Evolutionary conservation across 2,329 filamentous ascomycete species (phyloP), one percentile per base, ranked within the genome.

Genomic region (Diaporthe sp.): DNA sequence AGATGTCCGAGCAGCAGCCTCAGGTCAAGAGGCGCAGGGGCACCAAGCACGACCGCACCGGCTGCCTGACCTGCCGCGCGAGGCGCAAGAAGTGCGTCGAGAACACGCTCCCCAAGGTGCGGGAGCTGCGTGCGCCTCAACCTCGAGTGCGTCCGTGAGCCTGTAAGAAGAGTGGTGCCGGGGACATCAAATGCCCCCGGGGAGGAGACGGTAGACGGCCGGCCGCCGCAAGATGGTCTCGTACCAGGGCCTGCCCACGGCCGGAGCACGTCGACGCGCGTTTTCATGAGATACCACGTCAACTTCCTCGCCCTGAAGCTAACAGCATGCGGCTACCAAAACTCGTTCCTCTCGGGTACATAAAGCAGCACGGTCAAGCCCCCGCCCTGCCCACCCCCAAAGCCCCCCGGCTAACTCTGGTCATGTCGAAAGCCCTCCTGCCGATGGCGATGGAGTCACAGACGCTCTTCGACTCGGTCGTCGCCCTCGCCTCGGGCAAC

Each of bases 61-160:
- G 57, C 57, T 59, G 57, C 57, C 2, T 59, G 57, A 59, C 31
- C 31, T 59, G 57, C 31, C 57, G 57, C 31, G 57, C 57, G 3
- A 37, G 57, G 10, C 57, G 57, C 34, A 61, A 59, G 57, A 59
- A 61, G 34, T 61, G 57, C 34, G 57, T 42, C 34, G 57, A 61
- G 34, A 42, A 61, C 57, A 61, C 57, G 55, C 34, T 61, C 34
- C 57, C 34, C 34, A n/a, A n/a, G 57, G 17, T 59, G 57, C 34
- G 57, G 57, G 28, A 59, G 57, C 34, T 59, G 57, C 7, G 57
- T 59, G 57, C 57, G 57, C 57, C 57, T 59, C 28, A 59, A 59
- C 19, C 57, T 59, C 57, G 57, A 59, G 6, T 59, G 57, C 57
- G 57, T 59, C 3, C 57, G 57, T 39, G 57, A 39, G 13, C 57